Conservation (phyloP, 192 early-diverging fungal genomes). For the Gonapodya prolifera region DNA sequence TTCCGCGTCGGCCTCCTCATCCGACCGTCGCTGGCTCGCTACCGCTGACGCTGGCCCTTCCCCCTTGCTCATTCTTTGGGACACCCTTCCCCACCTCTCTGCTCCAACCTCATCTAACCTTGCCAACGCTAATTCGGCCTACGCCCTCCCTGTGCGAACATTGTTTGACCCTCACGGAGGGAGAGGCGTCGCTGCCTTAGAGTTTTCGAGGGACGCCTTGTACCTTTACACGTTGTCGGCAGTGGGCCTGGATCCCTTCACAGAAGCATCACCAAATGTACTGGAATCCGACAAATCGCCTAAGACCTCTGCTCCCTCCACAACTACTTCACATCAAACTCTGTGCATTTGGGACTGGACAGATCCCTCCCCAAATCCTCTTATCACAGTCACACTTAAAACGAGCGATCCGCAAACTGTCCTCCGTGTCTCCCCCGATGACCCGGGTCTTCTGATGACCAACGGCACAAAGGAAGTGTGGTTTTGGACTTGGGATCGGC, state of each 20-base stretch:
- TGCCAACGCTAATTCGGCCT: constrained; percentile 2
- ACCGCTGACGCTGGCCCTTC: constrained; percentile 36
- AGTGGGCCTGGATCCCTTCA: neutral
- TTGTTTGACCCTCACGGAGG: constrained; percentile 38
- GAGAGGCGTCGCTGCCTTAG: constrained; percentile 23
- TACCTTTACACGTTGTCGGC: constrained; percentile 26
- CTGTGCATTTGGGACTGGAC: neutral
- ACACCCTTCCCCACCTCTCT: constrained; percentile 16
- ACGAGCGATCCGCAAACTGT: neutral
- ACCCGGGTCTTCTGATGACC: neutral
- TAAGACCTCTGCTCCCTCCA: neutral
- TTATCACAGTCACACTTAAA: neutral
- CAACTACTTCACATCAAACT: neutral
- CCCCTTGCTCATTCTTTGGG: constrained; percentile 42
- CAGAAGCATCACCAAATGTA: neutral
- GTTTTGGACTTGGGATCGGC: neutral
- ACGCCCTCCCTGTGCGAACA: constrained; percentile 39
- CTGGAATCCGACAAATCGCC: neutral
- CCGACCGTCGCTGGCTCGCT: constrained; percentile 29
- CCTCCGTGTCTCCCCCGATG: neutral
- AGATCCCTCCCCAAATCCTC: neutral
- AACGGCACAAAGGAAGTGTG: neutral
- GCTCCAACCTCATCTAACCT: constrained; percentile 7
- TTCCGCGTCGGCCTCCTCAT: constrained; percentile 19
- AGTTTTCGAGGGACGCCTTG: constrained; percentile 30